Evolutionary conservation across 2,329 filamentous ascomycete species (phyloP).

Genomic region (Colletotrichum theobromicola): DNA sequence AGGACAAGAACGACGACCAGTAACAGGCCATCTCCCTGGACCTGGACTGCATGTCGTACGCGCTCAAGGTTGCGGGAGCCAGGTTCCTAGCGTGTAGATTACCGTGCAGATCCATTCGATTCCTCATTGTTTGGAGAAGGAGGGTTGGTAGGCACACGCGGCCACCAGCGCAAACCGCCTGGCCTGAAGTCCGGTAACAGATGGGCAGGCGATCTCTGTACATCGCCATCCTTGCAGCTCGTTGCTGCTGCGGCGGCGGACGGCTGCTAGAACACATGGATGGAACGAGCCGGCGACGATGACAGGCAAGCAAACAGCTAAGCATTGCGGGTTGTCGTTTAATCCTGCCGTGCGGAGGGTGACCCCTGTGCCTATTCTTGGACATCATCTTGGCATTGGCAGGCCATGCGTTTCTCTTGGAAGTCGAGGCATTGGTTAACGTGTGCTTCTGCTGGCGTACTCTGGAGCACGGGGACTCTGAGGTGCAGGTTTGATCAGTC

Average conservation of each 20-base stretch:
- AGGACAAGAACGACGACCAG: background rate
- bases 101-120: background rate
- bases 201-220: background rate
- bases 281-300: background rate
- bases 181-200: background rate
- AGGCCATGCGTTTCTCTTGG: conserved; percentile 1
- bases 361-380: conserved; percentile 11
- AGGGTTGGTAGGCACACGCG: background rate
- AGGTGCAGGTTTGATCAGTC: background rate
- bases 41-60: background rate
- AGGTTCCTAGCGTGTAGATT: background rate
- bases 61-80: background rate
- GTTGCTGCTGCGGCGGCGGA: background rate
- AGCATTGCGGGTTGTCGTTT: conserved; percentile 13
- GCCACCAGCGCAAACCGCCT: background rate
- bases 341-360: conserved; percentile 5
- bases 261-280: background rate
- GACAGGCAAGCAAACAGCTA: conserved; percentile 8
- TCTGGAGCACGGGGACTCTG: background rate
- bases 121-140: background rate
- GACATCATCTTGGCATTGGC: conserved; percentile 17
- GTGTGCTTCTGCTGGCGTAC: background rate
- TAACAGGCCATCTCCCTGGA: background rate
- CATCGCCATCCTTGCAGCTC: background rate
- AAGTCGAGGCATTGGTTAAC: background rate